A percentile compares a stretch with the other conserved stretches of the same genome.
These are phyloP conservation scores for Helotiales sp. DNA, from an alignment of 2,329 filamentous ascomycete genomes.

Conservation along the genomic window DNA sequence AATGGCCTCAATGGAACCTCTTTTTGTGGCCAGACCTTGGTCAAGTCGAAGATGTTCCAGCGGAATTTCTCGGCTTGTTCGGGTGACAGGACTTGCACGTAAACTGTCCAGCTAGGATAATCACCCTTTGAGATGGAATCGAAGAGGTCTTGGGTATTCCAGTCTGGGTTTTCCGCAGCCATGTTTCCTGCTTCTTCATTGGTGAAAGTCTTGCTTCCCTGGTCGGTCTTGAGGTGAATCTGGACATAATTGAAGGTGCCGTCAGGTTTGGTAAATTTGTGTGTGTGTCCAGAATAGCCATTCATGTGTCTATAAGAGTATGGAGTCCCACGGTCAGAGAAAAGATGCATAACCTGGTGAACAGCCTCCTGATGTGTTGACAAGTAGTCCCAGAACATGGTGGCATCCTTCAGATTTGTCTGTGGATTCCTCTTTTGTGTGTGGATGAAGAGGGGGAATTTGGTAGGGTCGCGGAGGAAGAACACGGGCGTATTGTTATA, in stretches of 20 bases:
- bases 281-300: constrained; percentile 66
- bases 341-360: constrained; percentile 66
- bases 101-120: constrained; percentile 62
- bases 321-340: constrained; percentile 66
- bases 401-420: constrained; percentile 66
- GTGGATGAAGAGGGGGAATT: constrained; percentile 74
- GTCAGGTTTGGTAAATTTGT: constrained; percentile 66
- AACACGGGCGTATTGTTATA: constrained; percentile 56
- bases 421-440: constrained; percentile 74
- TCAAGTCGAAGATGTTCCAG: constrained; percentile 68
- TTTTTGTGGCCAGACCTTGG: constrained; percentile 67
- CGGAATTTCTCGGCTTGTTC: constrained; percentile 60
- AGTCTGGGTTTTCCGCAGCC: constrained; percentile 60
- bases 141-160: constrained; percentile 63
- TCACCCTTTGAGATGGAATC: constrained; percentile 62
- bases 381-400: constrained; percentile 44
- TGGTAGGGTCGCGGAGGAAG: constrained; percentile 71
- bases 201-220: constrained; percentile 60
- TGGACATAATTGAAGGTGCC: constrained; percentile 67
- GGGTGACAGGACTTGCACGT: constrained; percentile 62
- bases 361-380: constrained; percentile 61
- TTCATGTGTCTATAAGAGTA: constrained; percentile 67
- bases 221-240: constrained; percentile 63
- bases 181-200: constrained; percentile 56
- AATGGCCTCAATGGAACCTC: constrained; percentile 62